Evolutionary conservation across 192 early-diverging fungal species (phyloP), one percentile per base, ranked within the genome.

Genomic region (Lunasporangiospora selenospora): DNA sequence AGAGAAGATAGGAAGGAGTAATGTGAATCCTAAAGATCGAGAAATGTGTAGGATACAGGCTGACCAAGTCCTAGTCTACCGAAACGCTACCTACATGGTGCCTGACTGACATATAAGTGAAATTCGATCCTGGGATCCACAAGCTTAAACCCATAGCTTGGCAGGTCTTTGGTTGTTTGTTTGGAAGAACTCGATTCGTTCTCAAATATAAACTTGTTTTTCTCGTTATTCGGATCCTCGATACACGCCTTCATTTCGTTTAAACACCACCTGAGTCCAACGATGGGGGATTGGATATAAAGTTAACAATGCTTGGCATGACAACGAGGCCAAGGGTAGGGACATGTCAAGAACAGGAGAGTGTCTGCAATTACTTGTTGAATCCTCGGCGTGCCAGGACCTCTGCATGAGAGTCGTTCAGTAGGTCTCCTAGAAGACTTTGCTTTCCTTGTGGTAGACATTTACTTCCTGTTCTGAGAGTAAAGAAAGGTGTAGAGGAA

Each of bases 341-440:
- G n/a, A 50, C 46, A 24, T 19, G 18, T 26, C 15, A 34, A 57
- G 6, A 52, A 31, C 10, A 19, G 16, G 26, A 37, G n/a, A 21
- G 6, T 50, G 21, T 15, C 46, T 26, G 16, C 48, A 48, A 53
- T 27, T 85, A 93, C 86, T 80, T 83, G 29, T 90, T 62, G 53
- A 97, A 86, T 23, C 82, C 83, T 46, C 95, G 82, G 13, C 92
- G 85, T 29, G 91, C 89, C n/a, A 97, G 65, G 0, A 97, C 76
- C 76, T 97, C 95, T 2, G 93, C 95, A 75, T 97, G 95, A 62
- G 82, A 84, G 79, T 97, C 95, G 70, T 92, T 86, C 0, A 97
- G 57, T 6, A 83, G 36, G 47, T 88, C 87, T 26, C 94, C 93
- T 29, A 71, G 71, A 1, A 40, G 55, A 54, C 79, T 75, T 29